Evolutionary conservation across 1,284 basidiomycete species (phyloP), one percentile per base, ranked within the genome.

Genomic region (Leccinum solheimii): DNA sequence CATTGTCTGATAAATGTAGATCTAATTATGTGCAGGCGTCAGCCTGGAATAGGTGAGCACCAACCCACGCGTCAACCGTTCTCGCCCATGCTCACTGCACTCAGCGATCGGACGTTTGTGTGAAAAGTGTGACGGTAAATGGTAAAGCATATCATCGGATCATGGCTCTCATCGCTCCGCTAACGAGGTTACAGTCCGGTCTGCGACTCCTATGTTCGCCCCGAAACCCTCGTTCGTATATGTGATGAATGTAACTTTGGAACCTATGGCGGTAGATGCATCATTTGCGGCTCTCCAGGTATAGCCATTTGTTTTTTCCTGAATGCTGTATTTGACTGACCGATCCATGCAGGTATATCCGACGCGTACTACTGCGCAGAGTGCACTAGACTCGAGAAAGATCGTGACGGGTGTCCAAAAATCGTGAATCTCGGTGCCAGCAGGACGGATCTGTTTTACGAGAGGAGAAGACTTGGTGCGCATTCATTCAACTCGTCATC

Each of bases 161-260:
- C 9, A 10, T 27, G 7, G 11, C 7, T 21, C 43, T 23, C 3
- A 3, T 49, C 7, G 19, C 2, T 21, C 45, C 2, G 3, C 51
- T 59, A 5, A 74, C 26, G 9, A 19, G 14, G 11, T 11, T 16
- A 13, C 60, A 98, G 97, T 76, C 97, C 97, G 10, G 94, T 99
- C 61, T 99, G 97, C 79, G 97, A 99, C 80, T 99, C 97, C 61
- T 98, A 98, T 79, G 97, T 99, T 62, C 88, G 97, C 68, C 97
- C 97, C 64, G 95, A 97, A 79, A 98, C 97, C 16, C 83, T 99
- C 61, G 97, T 99, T 61, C 88, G 95, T 70, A 97, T 98, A 71
- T 99, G 97, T 77, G 97, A 99, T 76, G 97, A 99, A 80, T 99
- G 97, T 79, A 98, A 98, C 77, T 99, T 96, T 77, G 97, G 97